Conservation (phyloP, 176 grass and related monocot genomes). For the Paspalum notatum region DNA sequence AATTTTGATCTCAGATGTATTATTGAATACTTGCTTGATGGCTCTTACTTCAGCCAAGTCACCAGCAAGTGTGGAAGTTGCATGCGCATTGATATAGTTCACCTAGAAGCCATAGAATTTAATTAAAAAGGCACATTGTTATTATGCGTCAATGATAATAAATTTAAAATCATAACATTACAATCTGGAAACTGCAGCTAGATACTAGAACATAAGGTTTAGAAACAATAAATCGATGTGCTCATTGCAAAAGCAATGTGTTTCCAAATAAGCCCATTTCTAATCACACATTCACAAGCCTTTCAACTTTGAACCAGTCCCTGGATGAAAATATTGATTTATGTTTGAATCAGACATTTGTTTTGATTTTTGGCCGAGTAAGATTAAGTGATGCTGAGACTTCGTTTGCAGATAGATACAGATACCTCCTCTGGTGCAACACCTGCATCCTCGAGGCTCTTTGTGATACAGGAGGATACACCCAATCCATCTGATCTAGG, state of each 20-base stretch:
- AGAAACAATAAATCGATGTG: not conserved
- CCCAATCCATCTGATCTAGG: constrained; percentile 94
- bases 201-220: not conserved
- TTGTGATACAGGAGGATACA: constrained; percentile 88
- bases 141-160: constrained; percentile 21
- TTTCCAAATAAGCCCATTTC: not conserved
- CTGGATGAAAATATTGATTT: not conserved
- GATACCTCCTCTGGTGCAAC: constrained; percentile 96
- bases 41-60: constrained; percentile 96
- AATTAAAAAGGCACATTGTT: constrained; percentile 10
- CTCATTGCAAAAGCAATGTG: not conserved
- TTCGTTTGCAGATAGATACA: not conserved
- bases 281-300: not conserved
- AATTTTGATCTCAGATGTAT: constrained; percentile 79
- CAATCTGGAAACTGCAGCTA: not conserved
- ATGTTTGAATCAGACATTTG: not conserved
- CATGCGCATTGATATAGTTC: constrained; percentile 97
- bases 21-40: constrained; percentile 90
- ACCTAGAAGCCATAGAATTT: constrained; percentile 50
- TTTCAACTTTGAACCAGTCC: not conserved
- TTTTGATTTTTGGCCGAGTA: not conserved
- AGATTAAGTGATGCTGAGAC: not conserved
- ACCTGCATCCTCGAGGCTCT: constrained; percentile 88
- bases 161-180: not conserved
- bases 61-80: constrained; percentile 94